Base-by-base conservation (phyloP, 345 rosid genomes). In the Boechera retrofracta region DNA sequence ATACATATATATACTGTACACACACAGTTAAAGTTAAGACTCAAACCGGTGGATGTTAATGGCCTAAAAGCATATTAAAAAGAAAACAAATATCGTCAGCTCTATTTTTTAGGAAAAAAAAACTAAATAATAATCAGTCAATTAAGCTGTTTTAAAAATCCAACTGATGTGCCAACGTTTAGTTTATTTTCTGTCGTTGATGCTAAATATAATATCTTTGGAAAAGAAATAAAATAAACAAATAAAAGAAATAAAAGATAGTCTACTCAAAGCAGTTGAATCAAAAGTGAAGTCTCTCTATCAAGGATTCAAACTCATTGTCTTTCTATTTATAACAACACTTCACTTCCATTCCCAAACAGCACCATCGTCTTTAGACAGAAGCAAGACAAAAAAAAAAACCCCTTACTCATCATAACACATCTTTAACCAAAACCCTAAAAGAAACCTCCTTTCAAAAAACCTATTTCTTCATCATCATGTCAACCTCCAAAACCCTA, bases 401-500 rank as follows among this genome's bases (percentile, higher is more conserved):
- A 16, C 16, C 39, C 32, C 38, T 8, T 21, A 16, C 29, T 44
- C 51, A 55, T 62, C 70, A 55, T 64, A 35, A 35, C 28, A 45
- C 52, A 62, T 42, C 51, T 57, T 64, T 28, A 36, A 58, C 32
- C 59, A 70, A 77, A 77, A 48, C 73, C 56, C 81, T 72, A 72
- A 21, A 63, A 13, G 44, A 61, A 67, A 62, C 32, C 71, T 76
- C 70, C 39, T 53, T 32, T 62, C 35, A 16, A 47, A 47, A 18
- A 57, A 12, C 10, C 44, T 36, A 57, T 58, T 33, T 57, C 47
- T 32, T 70, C 60, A 47, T 47, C 52, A 78, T 67, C 74, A 78
- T 78, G 81, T 58, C 81, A 67, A 67, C 69, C 65, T 73, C 81
- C 59, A 72, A 67, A 78, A 72, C 81, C 77, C 74, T 78, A 67